Evolutionary conservation across 176 grass and related monocot genomes (phyloP).

Genomic region (Triticum timopheevii): DNA sequence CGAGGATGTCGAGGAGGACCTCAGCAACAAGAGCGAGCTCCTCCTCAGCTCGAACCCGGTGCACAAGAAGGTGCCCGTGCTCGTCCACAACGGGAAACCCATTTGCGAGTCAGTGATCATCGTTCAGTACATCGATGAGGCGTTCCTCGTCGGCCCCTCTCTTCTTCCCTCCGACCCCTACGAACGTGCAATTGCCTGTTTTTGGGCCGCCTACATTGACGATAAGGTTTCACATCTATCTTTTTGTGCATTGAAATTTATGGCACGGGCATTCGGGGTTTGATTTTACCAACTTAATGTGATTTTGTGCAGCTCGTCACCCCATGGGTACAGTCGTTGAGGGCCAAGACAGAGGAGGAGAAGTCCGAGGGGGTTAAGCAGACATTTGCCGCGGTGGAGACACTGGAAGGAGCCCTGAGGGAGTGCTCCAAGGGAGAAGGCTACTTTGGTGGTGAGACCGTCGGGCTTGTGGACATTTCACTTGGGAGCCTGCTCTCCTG

Average conservation of each 20-base stretch:
- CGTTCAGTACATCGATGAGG: conserved; percentile 71
- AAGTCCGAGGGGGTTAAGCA: conserved; percentile 20
- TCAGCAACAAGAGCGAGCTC: conserved; percentile 52
- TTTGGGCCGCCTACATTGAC: conserved; percentile 53
- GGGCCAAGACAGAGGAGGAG: conserved; percentile 15
- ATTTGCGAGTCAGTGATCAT: conserved; percentile 56
- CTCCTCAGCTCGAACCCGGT: conserved; percentile 59
- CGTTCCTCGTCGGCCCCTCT: conserved; percentile 13
- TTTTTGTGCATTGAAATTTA: background rate
- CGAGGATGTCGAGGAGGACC: conserved; percentile 48
- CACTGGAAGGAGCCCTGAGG: conserved; percentile 36
- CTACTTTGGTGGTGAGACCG: conserved; percentile 53
- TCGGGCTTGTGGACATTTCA: conserved; percentile 41
- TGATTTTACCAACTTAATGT: background rate
- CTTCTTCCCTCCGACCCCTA: conserved; percentile 45
- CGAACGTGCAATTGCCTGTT: conserved; percentile 43
- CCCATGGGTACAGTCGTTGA: conserved; percentile 7
- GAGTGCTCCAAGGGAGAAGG: conserved; percentile 31
- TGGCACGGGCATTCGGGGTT: background rate
- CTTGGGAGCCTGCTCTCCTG: conserved; percentile 15
- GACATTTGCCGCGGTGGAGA: background rate
- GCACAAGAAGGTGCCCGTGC: conserved; percentile 64
- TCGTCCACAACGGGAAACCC: conserved; percentile 56
- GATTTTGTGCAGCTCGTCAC: background rate
- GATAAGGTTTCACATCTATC: conserved; percentile 1